phyloP scores from a whole-genome alignment of 129 eudicot species.

The Lactuca saligna region DNA sequence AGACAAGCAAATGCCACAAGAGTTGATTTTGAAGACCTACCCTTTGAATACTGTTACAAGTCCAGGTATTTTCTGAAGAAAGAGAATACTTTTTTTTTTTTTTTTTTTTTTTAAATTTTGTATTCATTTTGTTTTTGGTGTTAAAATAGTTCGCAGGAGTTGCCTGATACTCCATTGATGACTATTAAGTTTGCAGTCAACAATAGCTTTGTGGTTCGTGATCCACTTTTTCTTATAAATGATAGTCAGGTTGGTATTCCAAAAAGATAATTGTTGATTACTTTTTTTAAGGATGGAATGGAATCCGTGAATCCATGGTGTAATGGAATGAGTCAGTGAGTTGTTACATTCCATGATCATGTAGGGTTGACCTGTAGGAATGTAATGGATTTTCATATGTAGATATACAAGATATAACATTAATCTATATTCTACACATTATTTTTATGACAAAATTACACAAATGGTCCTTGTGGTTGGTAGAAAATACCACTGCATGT shows the following conservation, averaged over 20 bases:
- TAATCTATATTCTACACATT: too few species aligned
- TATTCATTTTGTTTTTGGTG: constrained; percentile 13
- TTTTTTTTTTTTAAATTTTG: neutral
- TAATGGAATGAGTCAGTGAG: too few species aligned
- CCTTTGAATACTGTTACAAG: constrained; percentile 82
- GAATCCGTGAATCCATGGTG: too few species aligned
- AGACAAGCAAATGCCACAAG: constrained; percentile 63
- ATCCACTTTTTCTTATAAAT: constrained; percentile 62
- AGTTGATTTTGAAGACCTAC: constrained; percentile 53
- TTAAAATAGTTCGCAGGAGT: constrained; percentile 47
- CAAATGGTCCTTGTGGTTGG: too few species aligned
- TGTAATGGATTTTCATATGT: too few species aligned
- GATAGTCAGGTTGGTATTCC: constrained; percentile 61
- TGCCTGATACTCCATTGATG: constrained; percentile 63
- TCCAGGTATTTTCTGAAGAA: constrained; percentile 54
- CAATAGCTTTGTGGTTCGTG: constrained; percentile 63
- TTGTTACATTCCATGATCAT: too few species aligned
- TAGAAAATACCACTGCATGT: too few species aligned
- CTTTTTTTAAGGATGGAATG: neutral
- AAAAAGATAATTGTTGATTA: constrained; percentile 6
- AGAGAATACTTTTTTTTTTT: constrained; percentile 6
- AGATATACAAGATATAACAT: too few species aligned
- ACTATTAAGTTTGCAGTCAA: constrained; percentile 58
- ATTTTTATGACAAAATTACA: too few species aligned
- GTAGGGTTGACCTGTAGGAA: too few species aligned